phyloP scores from a whole-genome alignment of 2,329 filamentous ascomycete genomes.

The Neophaeococcomyces mojaviensis region DNA sequence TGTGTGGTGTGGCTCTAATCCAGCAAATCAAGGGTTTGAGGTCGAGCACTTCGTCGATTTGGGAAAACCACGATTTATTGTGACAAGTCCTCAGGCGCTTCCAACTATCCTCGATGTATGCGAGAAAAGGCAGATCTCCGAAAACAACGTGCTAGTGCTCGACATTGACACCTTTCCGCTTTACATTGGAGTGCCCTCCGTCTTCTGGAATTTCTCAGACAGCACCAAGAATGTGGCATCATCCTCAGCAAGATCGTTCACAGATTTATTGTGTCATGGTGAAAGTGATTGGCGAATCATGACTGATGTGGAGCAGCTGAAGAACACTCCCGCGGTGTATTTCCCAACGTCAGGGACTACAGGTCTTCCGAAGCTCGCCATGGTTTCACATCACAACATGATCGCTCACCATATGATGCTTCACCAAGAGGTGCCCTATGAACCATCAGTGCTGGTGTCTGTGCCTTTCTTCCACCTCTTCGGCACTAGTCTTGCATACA shows the following conservation, averaged over 20 bases:
- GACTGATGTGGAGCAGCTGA: conserved; percentile 28
- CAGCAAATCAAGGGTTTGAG: conserved; percentile 31
- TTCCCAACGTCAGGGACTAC: conserved; percentile 54
- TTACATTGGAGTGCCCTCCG: neutral
- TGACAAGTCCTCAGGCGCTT: conserved; percentile 41
- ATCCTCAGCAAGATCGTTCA: conserved; percentile 2
- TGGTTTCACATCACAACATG: conserved; percentile 44
- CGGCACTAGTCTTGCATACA: conserved; percentile 11
- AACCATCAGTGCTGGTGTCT: neutral
- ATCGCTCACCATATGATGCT: conserved; percentile 7
- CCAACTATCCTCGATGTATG: conserved; percentile 35
- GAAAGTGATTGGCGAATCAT: conserved; percentile 39
- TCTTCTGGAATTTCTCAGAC: neutral
- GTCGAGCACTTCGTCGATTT: conserved; percentile 43
- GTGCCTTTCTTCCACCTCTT: conserved; percentile 2
- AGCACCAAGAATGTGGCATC: neutral
- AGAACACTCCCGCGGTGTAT: conserved; percentile 41
- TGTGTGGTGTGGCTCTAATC: conserved; percentile 45
- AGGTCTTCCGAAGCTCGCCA: conserved; percentile 52
- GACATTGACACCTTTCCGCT: conserved; percentile 27
- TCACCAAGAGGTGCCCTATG: neutral
- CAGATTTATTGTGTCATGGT: conserved; percentile 4
- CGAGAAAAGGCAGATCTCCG: conserved; percentile 25
- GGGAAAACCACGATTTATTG: conserved; percentile 39
- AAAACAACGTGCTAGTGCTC: conserved; percentile 40